Evolutionary conservation across 2,329 filamentous ascomycete genomes (phyloP).

Genomic region (Aspergillus spinulosporus): DNA sequence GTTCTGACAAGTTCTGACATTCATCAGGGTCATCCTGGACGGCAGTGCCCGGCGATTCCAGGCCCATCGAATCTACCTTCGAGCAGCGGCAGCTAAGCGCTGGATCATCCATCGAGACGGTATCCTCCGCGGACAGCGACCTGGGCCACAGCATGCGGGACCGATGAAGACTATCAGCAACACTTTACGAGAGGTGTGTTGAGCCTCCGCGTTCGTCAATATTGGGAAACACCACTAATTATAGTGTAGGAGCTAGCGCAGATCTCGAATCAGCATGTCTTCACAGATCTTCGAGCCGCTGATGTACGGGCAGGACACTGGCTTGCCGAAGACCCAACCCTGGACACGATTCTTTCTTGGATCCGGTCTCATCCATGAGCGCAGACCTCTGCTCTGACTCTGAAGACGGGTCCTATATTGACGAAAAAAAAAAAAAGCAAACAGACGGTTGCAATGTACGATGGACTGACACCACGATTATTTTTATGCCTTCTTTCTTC

Average conservation of each 20-base stretch:
- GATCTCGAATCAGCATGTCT: constrained; percentile 59
- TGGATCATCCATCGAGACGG: constrained; percentile 58
- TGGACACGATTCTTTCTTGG: constrained; percentile 52
- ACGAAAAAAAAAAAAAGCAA: not conserved
- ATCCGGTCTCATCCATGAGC: constrained; percentile 39
- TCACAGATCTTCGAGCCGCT: constrained; percentile 55
- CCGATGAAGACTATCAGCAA: constrained; percentile 52
- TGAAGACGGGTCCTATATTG: not conserved
- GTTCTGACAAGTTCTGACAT: constrained; percentile 5
- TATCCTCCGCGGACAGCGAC: constrained; percentile 53
- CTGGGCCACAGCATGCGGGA: constrained; percentile 48
- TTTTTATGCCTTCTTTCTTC: constrained; percentile 9
- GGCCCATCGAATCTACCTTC: constrained; percentile 62
- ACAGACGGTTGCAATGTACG: constrained; percentile 1
- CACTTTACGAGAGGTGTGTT: constrained; percentile 49
- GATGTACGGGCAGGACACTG: constrained; percentile 61
- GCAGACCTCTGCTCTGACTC: not conserved
- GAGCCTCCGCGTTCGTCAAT: not conserved
- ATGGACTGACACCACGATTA: constrained; percentile 7
- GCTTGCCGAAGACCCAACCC: constrained; percentile 60
- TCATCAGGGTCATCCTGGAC: constrained; percentile 59
- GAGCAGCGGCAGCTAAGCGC: constrained; percentile 57
- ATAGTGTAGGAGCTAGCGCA: constrained; percentile 54
- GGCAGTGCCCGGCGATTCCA: constrained; percentile 61
- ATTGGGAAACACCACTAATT: constrained; percentile 1